Percentiles rank a stretch among this genome's conserved stretches.
Evolutionary conservation across 78 protist genomes (phyloP).

Genomic region (Dictyostelium capitatum): DNA sequence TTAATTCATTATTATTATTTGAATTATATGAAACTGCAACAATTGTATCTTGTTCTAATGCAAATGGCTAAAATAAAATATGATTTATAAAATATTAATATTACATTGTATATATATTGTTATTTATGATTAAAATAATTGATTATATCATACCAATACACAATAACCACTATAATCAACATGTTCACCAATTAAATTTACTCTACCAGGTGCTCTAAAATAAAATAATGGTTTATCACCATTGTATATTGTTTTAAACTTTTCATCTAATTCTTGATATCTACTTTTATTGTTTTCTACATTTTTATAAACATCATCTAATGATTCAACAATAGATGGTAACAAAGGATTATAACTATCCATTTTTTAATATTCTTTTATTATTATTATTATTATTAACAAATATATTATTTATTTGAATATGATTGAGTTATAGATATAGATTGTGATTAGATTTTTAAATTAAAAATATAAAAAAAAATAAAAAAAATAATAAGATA

Average conservation of each 20-base stretch:
- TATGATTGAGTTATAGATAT: too few species aligned
- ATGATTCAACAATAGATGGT: slow-evolving; percentile 33
- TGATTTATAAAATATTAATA: background rate
- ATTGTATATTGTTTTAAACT: slow-evolving; percentile 28
- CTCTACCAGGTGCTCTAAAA: slow-evolving; percentile 84
- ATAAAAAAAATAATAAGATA: too few species aligned
- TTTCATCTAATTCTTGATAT: slow-evolving; percentile 1
- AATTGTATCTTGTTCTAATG: slow-evolving; percentile 77
- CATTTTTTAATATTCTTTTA: slow-evolving; percentile 28
- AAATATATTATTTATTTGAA: background rate
- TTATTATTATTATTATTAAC: background rate
- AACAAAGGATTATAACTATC: slow-evolving; percentile 37
- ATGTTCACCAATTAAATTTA: slow-evolving; percentile 84
- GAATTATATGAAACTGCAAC: slow-evolving; percentile 61
- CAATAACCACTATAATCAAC: slow-evolving; percentile 82
- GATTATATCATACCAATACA: slow-evolving; percentile 49
- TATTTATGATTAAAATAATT: too few species aligned
- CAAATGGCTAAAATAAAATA: slow-evolving; percentile 61
- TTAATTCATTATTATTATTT: background rate
- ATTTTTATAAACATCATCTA: slow-evolving; percentile 38
- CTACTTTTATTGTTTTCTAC: slow-evolving; percentile 8
- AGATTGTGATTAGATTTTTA: too few species aligned
- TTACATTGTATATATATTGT: background rate
- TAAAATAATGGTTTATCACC: slow-evolving; percentile 54
- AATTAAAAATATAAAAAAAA: too few species aligned